Evolutionary conservation across 2,329 filamentous ascomycete species (phyloP), one percentile per base, ranked within the genome.

Genomic region (Juglanconis juglandina): DNA sequence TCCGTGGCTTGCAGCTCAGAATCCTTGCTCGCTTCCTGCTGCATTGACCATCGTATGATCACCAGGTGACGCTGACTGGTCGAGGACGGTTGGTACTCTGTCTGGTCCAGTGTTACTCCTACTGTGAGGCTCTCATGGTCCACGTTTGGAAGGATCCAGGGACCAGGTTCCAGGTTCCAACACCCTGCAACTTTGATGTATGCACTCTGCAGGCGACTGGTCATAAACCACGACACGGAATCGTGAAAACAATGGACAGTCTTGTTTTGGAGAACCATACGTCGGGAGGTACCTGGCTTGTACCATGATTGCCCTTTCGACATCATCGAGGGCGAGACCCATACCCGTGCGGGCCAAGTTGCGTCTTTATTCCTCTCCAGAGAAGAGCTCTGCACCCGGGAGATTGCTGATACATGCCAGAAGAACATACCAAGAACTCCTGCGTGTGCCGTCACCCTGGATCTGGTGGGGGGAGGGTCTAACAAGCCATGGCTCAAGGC

Each of bases 131-230:
- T 50, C 56, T 34, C 17, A 32, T 24, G 54, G 30, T 33, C n/a
- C 34, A 17, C 34, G 42, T 51, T 34, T 9, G 37, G 33, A 33
- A 41, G 47, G 41, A 50, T 51, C 58, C 61, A 17, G 33, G 53
- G 57, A 52, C 58, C 58, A 41, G 58, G 58, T 61, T 55, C 48
- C 58, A 41, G 58, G 58, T 61, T 55, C 48, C 58, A 32, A 32
- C 37, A 30, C 5, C 24, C 39, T 49, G 50, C 53, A 60, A 33
- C 39, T 41, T 42, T 57, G 53, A 42, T 58, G 48, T 56, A 34
- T 49, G 51, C 37, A 48, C 50, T 53, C 47, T 62, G 60, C 60
- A 62, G 51, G 51, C 41, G 56, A 59, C 33, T 51, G 4, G 33
- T 54, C 37, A 44, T 33, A 54, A 13, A 30, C 49, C 42, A 44